A percentile compares a stretch with the other conserved stretches of the same genome.
phyloP scores from a whole-genome alignment of 2,329 filamentous ascomycete species.

The Ceratocystis variospora region DNA sequence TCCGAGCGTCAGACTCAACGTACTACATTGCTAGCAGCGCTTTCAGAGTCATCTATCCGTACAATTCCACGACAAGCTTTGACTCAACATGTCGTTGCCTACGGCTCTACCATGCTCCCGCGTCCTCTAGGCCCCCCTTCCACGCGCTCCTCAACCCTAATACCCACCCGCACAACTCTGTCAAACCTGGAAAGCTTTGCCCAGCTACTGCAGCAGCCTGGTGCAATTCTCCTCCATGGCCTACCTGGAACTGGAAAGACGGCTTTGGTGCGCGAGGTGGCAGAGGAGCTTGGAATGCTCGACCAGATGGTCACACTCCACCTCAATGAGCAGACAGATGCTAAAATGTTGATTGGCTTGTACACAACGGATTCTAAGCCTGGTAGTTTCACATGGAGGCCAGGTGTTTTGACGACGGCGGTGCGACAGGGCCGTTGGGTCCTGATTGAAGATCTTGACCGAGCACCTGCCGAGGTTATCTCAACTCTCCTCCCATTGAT shows the following conservation, averaged over 20 bases:
- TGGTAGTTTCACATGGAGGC: constrained; percentile 81
- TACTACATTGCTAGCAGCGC: constrained; percentile 5
- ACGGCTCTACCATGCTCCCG: constrained; percentile 55
- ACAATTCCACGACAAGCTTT: constrained; percentile 31
- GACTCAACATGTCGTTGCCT: constrained; percentile 47
- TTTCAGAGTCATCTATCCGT: constrained; percentile 12
- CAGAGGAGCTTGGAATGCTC: constrained; percentile 63
- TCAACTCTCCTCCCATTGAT: constrained; percentile 86
- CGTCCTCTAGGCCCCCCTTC: constrained; percentile 36
- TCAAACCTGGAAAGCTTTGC: constrained; percentile 60
- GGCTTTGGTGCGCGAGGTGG: constrained; percentile 66
- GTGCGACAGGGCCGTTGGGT: constrained; percentile 93
- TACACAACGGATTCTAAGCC: constrained; percentile 82
- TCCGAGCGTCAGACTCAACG: constrained; percentile 12
- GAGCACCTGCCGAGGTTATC: constrained; percentile 87
- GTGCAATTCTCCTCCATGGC: constrained; percentile 70
- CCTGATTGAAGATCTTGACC: constrained; percentile 89
- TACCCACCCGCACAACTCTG: constrained; percentile 59
- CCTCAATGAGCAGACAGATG: constrained; percentile 95
- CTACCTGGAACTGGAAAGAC: constrained; percentile 85
- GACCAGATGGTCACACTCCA: constrained; percentile 83
- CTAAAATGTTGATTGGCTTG: constrained; percentile 86
- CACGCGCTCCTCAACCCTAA: constrained; percentile 11
- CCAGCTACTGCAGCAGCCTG: constrained; percentile 47
- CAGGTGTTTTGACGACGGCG: constrained; percentile 85